Percentiles rank a stretch among this genome's conserved stretches.
phyloP scores from a whole-genome alignment of 441 rosid genomes.

The Daphne laureola region DNA sequence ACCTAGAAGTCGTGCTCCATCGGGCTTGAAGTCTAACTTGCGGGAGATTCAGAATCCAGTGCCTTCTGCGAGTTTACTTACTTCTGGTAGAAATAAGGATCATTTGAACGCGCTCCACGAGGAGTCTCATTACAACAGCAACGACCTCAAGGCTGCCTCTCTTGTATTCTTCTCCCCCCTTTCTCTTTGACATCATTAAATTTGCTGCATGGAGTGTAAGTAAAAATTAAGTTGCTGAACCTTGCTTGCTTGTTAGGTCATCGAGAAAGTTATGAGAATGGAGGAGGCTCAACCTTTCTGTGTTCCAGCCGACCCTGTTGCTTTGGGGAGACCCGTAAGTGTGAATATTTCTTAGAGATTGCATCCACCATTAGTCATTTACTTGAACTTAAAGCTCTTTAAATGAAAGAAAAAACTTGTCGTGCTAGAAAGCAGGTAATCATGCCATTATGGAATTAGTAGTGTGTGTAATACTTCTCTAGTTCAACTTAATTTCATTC shows the following conservation, averaged over 20 bases:
- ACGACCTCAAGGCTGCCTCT: conserved; percentile 36
- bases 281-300: conserved; percentile 48
- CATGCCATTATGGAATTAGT: too few species aligned
- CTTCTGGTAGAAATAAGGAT: conserved; percentile 21
- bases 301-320: conserved; percentile 40
- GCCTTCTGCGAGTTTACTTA: conserved; percentile 21
- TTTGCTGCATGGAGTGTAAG: neutral
- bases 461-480: too few species aligned
- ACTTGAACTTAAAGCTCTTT: too few species aligned
- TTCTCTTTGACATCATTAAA: conserved; percentile 16
- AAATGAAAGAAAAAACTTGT: too few species aligned
- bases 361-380: neutral
- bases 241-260: conserved; percentile 24
- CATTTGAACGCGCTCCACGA: conserved; percentile 13
- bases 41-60: conserved; percentile 19
- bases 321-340: conserved; percentile 44
- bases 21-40: conserved; percentile 21
- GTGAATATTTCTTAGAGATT: conserved; percentile 7
- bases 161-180: conserved; percentile 34
- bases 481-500: too few species aligned
- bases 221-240: neutral
- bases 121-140: conserved; percentile 24
- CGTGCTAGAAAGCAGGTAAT: too few species aligned
- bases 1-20: conserved; percentile 16
- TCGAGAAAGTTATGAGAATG: conserved; percentile 51